These are phyloP conservation scores for Fragaria iinumae DNA, from an alignment of 306 rosid genomes.

Conservation along the genomic window DNA sequence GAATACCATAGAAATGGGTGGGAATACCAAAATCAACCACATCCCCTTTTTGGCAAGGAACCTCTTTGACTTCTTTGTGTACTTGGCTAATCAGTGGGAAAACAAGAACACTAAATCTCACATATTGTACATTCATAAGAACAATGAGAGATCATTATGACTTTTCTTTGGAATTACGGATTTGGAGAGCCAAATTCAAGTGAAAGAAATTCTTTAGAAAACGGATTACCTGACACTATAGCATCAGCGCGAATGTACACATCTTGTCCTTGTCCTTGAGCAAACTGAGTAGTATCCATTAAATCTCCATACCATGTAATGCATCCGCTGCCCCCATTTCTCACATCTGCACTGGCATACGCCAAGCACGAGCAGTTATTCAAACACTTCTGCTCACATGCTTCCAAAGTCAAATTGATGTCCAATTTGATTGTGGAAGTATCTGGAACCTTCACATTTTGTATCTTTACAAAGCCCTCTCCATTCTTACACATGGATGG, in stretches of 20 bases:
- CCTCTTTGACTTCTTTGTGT: slow-evolving; percentile 18
- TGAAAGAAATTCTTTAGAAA: neutral
- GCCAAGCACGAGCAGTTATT: slow-evolving; percentile 59
- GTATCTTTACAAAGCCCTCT: slow-evolving; percentile 56
- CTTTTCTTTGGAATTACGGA: too few relatives aligned
- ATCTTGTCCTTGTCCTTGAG: slow-evolving; percentile 36
- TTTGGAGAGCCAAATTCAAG: neutral
- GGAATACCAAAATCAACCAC: neutral
- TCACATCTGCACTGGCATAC: slow-evolving; percentile 46
- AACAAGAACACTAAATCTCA: neutral
- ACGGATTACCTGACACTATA: slow-evolving; percentile 21
- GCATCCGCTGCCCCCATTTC: slow-evolving; percentile 54
- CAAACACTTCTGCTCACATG: slow-evolving; percentile 46
- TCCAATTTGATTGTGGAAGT: slow-evolving; percentile 31
- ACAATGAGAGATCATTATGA: too few relatives aligned
- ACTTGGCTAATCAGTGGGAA: slow-evolving; percentile 15
- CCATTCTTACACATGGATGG: slow-evolving; percentile 43
- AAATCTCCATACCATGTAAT: slow-evolving; percentile 46
- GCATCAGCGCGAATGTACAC: slow-evolving; percentile 28
- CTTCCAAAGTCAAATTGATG: slow-evolving; percentile 25
- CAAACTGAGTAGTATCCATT: slow-evolving; percentile 44
- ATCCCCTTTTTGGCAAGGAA: neutral
- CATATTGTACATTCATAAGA: neutral
- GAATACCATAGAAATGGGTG: neutral
- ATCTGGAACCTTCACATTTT: slow-evolving; percentile 51